Base-by-base conservation (phyloP, 1,139 yeast species). In the Kurtzmaniella quercitrusa region DNA sequence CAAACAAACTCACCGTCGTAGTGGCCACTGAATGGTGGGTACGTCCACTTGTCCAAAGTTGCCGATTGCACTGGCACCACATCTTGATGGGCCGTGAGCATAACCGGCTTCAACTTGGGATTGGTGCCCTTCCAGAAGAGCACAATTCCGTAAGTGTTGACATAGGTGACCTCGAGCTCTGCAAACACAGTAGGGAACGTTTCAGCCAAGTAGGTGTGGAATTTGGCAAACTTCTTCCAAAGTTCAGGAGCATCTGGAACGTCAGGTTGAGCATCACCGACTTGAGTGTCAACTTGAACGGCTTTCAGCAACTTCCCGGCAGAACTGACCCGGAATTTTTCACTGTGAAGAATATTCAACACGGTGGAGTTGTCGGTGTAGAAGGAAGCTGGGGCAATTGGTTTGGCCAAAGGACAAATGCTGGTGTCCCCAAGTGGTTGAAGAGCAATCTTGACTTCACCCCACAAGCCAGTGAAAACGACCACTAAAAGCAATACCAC, bases 61-160 rank as follows among this genome's bases (percentile, higher is more conserved):
- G 70, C 81, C 24, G 64, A 59, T 54, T 81, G 82, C n/a, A 86
- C 85, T 0, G 95, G 95, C 12, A 88, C 95, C 3, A 84, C 87
- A 57, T 87, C 95, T 58, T 82, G 88, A 60, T 88, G 96, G 2
- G 93, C 90, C 62, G 82, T 75, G 38, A 86, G 66, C 60, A 87
- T 58, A 12, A 82, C 51, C 5, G 95, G 95, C 58, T 83, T 81
- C 53, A 82, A 66, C 2, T 55, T 47, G 4, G 59, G 39, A 46
- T 81, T 65, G 0, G 76, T 56, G 18, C 95, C 95, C 51, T 77
- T 64, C 84, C 88, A 83, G 23, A 82, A 75, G 56, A 72, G 80
- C 15, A 87, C 73, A 46, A 87, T 65, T 1, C 90, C 93, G 50
- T 80, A 76, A 33, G 79, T 73, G 56, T 87, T 86, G 42, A 86